Base-by-base conservation (phyloP, 495 filamentous ascomycete genomes). In the Hypoxylon fuscum region DNA sequence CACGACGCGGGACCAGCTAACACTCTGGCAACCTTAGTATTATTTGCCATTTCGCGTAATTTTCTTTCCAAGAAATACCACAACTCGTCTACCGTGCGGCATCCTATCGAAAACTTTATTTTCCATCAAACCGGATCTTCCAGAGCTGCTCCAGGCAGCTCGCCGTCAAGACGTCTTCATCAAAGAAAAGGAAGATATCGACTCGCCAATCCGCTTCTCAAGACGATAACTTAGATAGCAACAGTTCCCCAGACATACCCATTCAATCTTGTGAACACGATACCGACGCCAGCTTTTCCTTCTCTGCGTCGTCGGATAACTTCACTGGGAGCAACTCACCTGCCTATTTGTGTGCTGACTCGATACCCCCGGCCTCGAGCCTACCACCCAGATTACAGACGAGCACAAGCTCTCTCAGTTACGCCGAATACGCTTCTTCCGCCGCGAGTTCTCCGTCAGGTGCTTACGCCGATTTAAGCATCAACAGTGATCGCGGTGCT, bases 141-240 rank as follows among this genome's bases (percentile, higher is more conserved):
- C 58, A 68, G 81, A 83, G 81, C 81, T 83, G 81, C 80, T 57
- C 61, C 55, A 62, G 40, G 87, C 88, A 90, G 88, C 88, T 90
- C 88, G 78, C 82, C 77, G 84, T 85, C 89, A 93, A 83, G 73
- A 93, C 90, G 90, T 90, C 90, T 86, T 90, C 89, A 79, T 83
- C 83, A 82, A 96, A 96, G 88, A 92, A 92, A 87, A 85, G 91
- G 75, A 92, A 89, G 84, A 84, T 93, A 76, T 86, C 63, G 42
- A 11, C 83, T 68, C 83, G 83, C 79, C 81, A 81, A 68, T 64
- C 73, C 46, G 66, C 68, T 37, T 2, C 66, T 66, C 70, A 68
- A 73, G 64, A 75, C 59, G 70, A 73, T 22, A 54, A 50, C 62
- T 62, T 68, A 53, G 60, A 72, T 38, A 58, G 68, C 59, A 56